Evolutionary conservation across 2,329 filamentous ascomycete species (phyloP), one percentile per base, ranked within the genome.

Genomic region (Arachnopeziza araneosa): DNA sequence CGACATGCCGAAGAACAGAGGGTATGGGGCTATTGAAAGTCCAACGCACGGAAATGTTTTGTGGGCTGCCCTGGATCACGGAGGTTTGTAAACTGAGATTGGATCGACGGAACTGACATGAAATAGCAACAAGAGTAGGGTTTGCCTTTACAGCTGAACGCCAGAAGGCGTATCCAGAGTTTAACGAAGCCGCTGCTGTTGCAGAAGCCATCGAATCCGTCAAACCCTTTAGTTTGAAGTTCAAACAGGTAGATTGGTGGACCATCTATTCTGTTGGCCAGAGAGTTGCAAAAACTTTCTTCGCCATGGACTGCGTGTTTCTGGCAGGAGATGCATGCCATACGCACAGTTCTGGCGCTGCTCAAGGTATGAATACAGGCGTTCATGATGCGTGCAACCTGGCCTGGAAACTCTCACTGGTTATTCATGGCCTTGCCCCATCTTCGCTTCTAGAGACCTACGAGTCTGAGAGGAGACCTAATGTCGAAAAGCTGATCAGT

Each of bases 211-310:
- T 74, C 32, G 73, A 73, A 57, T 70, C 71, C 24, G 73, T 78
- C 54, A 74, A 73, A 52, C 77, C 77, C 0, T 79, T 79, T 66
- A 70, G 67, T 2, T 60, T 78, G 22, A 69, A 73, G 36, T 77
- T 78, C 58, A 74, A 76, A 57, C 68, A 72, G 50, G 69, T 77
- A 3, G 59, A 80, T 69, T 86, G 83, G 83, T 86, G 82, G 78
- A 83, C 80, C 1, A 78, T 81, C 12, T 84, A 84, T 61, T 74
- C 76, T 10, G 82, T 85, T 36, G 82, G 82, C 1, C 83, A 86
- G 70, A 78, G 83, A 17, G 76, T 87, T 22, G 85, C 84, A 0
- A 78, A 81, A 44, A 75, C 76, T 30, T 88, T 87, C 36, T 44
- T 44, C 17, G 17, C 36, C 12, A 14, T 8, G 17, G 36, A 19